Evolutionary conservation across 306 rosid genomes (phyloP), one percentile per base, ranked within the genome.

Genomic region (Betula pendula): DNA sequence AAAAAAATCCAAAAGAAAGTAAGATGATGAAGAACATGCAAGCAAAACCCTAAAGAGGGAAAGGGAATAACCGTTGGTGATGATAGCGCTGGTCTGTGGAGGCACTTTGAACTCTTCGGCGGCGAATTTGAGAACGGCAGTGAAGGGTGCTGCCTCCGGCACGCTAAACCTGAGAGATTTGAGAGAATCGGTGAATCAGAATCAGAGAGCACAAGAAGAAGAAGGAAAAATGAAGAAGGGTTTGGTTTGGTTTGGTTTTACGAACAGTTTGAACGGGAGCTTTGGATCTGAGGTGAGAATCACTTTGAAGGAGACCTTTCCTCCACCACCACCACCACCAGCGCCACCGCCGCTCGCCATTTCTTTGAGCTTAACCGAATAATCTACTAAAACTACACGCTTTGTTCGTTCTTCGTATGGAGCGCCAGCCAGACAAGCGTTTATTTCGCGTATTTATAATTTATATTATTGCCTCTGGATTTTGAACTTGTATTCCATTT

Each of bases 31-130:
- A 63, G 40, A n/a, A 31, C 44, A 58, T 38, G 16, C 48, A 60
- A 72, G 24, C 48, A 8, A 76, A 13, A 33, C 60, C 38, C 80
- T 27, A 17, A 50, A 16, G 56, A 17, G 20, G 60, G 63, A 44
- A 22, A n/a, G 20, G 3, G 1, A 71, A 50, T 42, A 82, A 92
- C 97, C 99, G 72, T 95, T 90, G 87, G 99, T 92, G 93, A 95
- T 95, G 24, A 95, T 92, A 47, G 98, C 99, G 80, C 99, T 92
- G 83, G 99, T 92, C 66, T 95, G 98, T 13, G 99, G 97, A 70
- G 99, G 99, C 75, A 92, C 99, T 81, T 95, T 95, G 91, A 95
- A 95, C 85, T 95, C 97, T 77, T 95, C 99, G 7, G 98, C 98
- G 0, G 98, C 97, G 75, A 87, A 95, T 91, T 92, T 92, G 81